Base-by-base conservation (phyloP, 768 basidiomycete genomes). In the Phlebiopsis flavidoalba region DNA sequence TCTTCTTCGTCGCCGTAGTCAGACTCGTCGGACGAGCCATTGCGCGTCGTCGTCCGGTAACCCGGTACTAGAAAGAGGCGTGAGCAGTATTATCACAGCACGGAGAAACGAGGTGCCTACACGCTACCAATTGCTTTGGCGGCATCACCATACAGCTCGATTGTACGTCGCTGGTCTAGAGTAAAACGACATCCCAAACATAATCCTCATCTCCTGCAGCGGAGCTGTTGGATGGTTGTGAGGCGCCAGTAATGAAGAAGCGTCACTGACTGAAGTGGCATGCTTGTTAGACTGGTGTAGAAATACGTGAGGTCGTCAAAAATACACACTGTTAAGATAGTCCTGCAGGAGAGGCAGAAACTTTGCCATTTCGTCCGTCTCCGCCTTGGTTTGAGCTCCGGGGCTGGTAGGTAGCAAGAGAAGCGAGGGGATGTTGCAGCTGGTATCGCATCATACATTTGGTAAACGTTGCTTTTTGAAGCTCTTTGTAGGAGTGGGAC, bases 111-210 rank as follows among this genome's bases (percentile, higher is more conserved):
- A 50, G n/a, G 48, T 36, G 12, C 83, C 54, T 70, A 92, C 89
- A 89, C 67, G 0, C 83, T 91, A 19, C 80, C 91, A 58, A 88
- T 73, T 50, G 80, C 80, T 5, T 83, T 81, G 1, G 35, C 35
- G 76, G 77, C 19, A 81, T 77, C 19, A n/a, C 67, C 66, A 58
- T 82, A 83, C 80, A 86, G 85, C 71, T 88, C 85, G 17, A n/a
- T 77, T 78, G 45, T 83, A 70, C 11, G 83, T 79, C 19, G 79
- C 78, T 0, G 86, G 85, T 22, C 85, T 78, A 63, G 87, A 88
- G 65, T 90, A 91, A 68, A 91, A 93, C n/a, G 21, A 93, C 83
- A 66, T 93, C 91, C 84, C 87, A 92, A 22, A 93, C 91, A 64
- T 89, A 93, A 65, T 91, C 91, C 4, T 71, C 70, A n/a, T 59